Conservation (phyloP, 2,329 filamentous ascomycete species). For the Alternaria metachromatica region DNA sequence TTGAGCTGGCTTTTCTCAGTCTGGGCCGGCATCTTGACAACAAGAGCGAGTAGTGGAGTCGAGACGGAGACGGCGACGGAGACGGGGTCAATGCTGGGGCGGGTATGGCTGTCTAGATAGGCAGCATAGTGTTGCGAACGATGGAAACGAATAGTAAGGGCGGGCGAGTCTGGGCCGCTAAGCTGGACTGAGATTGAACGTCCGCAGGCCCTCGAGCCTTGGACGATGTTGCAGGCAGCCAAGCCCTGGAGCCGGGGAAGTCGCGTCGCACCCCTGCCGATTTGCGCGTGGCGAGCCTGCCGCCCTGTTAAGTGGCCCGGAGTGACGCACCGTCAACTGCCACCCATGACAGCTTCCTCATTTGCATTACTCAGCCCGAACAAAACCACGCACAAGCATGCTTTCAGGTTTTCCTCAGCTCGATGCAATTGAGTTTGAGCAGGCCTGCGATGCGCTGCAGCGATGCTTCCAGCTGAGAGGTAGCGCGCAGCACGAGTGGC, state of each 20-base stretch:
- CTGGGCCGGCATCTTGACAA: slow-evolving; percentile 61
- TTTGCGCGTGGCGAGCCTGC: background rate
- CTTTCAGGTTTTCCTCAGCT: slow-evolving; percentile 39
- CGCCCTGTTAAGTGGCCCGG: slow-evolving; percentile 3
- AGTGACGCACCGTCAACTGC: background rate
- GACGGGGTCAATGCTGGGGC: slow-evolving; percentile 27
- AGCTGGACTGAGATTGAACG: slow-evolving; percentile 6
- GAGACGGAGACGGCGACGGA: slow-evolving; percentile 14
- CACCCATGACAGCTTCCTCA: background rate
- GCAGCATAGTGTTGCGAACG: slow-evolving; percentile 27
- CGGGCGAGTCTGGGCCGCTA: slow-evolving; percentile 25
- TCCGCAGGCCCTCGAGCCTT: slow-evolving; percentile 21
- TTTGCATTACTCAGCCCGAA: background rate
- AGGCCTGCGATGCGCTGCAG: slow-evolving; percentile 32
- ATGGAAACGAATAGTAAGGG: slow-evolving; percentile 16
- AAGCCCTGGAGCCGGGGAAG: slow-evolving; percentile 15
- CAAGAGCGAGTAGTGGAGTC: slow-evolving; percentile 15
- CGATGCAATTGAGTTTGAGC: slow-evolving; percentile 33
- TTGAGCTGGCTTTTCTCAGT: slow-evolving; percentile 84
- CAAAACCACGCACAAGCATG: background rate
- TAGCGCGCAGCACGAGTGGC: slow-evolving; percentile 31
- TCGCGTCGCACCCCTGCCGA: background rate
- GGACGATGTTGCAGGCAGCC: slow-evolving; percentile 22
- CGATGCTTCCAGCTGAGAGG: slow-evolving; percentile 18
- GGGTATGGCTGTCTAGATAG: slow-evolving; percentile 24